Evolutionary conservation across 2,329 filamentous ascomycete species (phyloP).

Genomic region (Alternaria incomplexa): DNA sequence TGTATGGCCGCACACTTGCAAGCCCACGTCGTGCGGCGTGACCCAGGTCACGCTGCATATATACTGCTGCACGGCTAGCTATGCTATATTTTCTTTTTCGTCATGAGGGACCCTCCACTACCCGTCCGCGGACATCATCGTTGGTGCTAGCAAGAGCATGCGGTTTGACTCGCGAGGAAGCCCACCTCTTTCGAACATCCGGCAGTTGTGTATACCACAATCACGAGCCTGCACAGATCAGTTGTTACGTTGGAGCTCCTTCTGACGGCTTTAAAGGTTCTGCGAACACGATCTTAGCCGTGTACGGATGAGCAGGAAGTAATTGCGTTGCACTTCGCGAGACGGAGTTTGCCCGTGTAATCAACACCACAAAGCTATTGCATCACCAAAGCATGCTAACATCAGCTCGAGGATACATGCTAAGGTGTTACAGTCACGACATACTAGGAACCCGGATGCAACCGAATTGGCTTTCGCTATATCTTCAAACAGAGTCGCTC

Average conservation of each 20-base stretch:
- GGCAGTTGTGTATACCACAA: neutral
- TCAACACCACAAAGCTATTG: neutral
- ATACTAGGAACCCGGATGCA: neutral
- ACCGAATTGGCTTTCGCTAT: neutral
- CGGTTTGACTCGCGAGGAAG: neutral
- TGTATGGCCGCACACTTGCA: conserved; percentile 6
- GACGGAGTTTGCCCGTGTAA: neutral
- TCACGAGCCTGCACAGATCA: neutral
- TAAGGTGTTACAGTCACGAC: neutral
- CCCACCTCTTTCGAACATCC: neutral
- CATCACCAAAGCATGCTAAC: neutral
- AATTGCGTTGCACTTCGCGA: neutral
- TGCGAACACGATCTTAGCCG: neutral
- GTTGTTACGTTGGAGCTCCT: neutral
- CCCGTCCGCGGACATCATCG: neutral
- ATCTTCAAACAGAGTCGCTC: neutral
- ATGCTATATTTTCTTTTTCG: neutral
- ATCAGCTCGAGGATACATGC: neutral
- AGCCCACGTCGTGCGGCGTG: conserved; percentile 1
- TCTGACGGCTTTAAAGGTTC: neutral
- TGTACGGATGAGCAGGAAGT: neutral
- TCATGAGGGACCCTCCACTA: neutral
- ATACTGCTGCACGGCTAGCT: neutral
- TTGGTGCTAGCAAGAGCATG: neutral
- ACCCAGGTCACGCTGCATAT: conserved; percentile 14